phyloP scores from a whole-genome alignment of 176 grass and related monocot species.

The Ensete glaucum region DNA sequence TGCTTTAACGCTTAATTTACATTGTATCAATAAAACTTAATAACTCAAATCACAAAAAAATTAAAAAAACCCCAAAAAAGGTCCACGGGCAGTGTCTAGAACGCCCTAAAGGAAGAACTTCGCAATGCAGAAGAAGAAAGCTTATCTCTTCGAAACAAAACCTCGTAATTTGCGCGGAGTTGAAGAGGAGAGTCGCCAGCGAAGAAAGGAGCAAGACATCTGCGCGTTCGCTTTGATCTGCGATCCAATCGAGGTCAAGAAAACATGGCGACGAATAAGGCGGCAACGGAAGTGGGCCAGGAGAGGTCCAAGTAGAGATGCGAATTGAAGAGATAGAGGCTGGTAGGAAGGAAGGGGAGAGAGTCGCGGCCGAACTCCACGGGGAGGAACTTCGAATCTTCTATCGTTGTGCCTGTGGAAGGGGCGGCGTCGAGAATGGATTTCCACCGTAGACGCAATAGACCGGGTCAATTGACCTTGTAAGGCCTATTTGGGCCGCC shows the following conservation, averaged over 20 bases:
- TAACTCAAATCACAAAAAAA: neutral
- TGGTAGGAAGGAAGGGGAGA: neutral
- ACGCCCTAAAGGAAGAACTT: too few relatives aligned
- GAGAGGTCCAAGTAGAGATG: too few relatives aligned
- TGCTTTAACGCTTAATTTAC: too few relatives aligned
- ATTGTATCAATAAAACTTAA: neutral
- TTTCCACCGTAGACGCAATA: neutral
- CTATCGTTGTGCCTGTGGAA: neutral
- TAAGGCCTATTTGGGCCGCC: neutral
- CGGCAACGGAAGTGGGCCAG: too few relatives aligned
- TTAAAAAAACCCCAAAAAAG: neutral
- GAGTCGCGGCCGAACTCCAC: neutral
- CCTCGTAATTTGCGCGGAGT: neutral
- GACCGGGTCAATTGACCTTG: neutral
- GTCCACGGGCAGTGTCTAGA: neutral
- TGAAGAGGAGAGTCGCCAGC: neutral
- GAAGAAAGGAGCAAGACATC: neutral
- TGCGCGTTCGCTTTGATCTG: neutral
- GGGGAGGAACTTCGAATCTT: neutral
- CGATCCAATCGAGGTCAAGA: neutral
- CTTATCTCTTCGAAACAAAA: neutral
- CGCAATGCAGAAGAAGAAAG: too few relatives aligned
- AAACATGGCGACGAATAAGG: neutral
- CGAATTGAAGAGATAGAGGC: too few relatives aligned
- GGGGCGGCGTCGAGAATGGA: neutral